Conservation (phyloP, 257 asterid genomes). For the Nicotiana attenuata region DNA sequence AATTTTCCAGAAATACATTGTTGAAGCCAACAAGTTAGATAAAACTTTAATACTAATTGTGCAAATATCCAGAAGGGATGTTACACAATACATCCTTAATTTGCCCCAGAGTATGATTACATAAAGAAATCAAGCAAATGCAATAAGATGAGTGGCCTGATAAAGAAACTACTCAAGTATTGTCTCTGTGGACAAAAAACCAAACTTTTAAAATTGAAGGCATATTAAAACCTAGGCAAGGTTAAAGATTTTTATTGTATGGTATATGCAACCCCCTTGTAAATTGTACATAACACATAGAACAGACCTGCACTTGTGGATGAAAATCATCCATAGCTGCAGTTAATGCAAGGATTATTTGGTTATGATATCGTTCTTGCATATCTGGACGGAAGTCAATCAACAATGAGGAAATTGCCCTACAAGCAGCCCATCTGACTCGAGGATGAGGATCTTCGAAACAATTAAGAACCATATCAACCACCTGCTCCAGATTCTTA, state of each 20-base stretch:
- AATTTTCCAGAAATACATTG: not conserved
- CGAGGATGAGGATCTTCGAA: conserved; percentile 95
- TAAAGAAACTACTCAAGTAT: no score
- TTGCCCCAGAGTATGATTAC: not conserved
- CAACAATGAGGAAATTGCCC: conserved; percentile 81
- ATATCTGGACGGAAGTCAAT: conserved; percentile 89
- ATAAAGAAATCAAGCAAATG: not conserved
- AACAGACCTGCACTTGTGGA: conserved; percentile 89
- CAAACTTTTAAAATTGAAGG: no score
- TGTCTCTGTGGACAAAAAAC: not conserved
- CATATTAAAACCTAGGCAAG: no score
- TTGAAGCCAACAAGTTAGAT: not conserved
- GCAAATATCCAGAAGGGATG: not conserved
- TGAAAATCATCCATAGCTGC: conserved; percentile 89
- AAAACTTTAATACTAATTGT: no score
- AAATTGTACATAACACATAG: not conserved
- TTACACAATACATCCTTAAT: no score
- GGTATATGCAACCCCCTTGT: not conserved
- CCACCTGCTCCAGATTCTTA: conserved; percentile 73
- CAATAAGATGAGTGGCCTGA: not conserved
- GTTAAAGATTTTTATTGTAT: not conserved
- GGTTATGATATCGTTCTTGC: conserved; percentile 78
- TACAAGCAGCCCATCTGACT: conserved; percentile 91
- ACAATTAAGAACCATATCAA: conserved; percentile 80
- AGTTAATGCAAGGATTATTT: conserved; percentile 66